Percentiles rank a stretch among this genome's conserved stretches.
These are phyloP conservation scores for Ceratobasidium sp. DNA, from an alignment of 1,284 basidiomycete species.

Conservation along the genomic window DNA sequence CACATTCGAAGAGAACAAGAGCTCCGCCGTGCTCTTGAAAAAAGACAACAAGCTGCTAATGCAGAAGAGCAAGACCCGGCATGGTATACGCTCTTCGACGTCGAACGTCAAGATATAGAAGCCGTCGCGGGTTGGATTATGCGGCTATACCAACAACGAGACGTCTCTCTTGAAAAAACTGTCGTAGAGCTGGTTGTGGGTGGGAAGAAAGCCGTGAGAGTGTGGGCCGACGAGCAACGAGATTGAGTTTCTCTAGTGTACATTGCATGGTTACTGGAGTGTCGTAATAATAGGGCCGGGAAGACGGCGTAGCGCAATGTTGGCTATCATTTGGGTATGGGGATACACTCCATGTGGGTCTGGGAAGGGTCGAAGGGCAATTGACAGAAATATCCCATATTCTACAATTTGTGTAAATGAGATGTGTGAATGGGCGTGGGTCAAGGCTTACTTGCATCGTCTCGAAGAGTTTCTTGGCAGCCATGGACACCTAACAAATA, in stretches of 20 bases:
- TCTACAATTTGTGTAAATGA: constrained; percentile 10
- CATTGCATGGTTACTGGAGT: background rate
- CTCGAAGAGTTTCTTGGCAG: constrained; percentile 22
- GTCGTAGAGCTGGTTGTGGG: constrained; percentile 67
- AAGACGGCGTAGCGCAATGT: background rate
- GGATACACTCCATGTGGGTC: constrained; percentile 35
- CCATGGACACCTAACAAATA: constrained; percentile 29
- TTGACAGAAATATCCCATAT: constrained; percentile 39
- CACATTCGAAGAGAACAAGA: constrained; percentile 21
- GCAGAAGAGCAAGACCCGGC: constrained; percentile 34
- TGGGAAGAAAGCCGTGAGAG: constrained; percentile 77
- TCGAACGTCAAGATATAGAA: constrained; percentile 87
- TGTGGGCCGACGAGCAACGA: constrained; percentile 68
- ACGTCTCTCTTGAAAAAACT: constrained; percentile 51
- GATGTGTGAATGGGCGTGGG: background rate
- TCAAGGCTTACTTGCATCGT: constrained; percentile 33
- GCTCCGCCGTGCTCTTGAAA: constrained; percentile 27
- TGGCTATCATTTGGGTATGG: constrained; percentile 30
- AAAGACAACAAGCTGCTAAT: constrained; percentile 22
- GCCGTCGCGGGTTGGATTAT: constrained; percentile 83
- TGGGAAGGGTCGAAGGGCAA: constrained; percentile 38
- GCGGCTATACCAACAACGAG: constrained; percentile 74
- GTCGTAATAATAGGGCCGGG: background rate
- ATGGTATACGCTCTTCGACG: constrained; percentile 93
- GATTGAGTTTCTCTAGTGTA: constrained; percentile 20